phyloP scores from a whole-genome alignment of 2,329 filamentous ascomycete species.

The Fusarium albosuccineum region DNA sequence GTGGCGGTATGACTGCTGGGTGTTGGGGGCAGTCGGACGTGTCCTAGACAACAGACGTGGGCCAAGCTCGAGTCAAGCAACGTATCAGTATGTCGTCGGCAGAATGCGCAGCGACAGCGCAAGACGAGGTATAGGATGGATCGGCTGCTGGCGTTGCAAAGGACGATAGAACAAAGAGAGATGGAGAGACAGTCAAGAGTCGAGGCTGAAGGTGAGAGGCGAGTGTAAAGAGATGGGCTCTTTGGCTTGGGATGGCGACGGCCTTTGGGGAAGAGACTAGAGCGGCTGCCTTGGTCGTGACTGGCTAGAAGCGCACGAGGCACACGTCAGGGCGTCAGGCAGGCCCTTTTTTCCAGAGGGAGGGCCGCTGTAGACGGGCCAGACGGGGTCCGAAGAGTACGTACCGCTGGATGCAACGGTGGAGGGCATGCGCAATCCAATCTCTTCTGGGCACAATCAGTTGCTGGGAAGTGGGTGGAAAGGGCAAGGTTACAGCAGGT shows the following conservation, averaged over 20 bases:
- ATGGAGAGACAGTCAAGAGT: conserved; percentile 32
- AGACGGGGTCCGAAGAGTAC: conserved; percentile 32
- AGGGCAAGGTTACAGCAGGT: background rate
- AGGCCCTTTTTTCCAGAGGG: conserved; percentile 38
- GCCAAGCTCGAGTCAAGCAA: conserved; percentile 33
- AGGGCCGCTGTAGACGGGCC: conserved; percentile 26
- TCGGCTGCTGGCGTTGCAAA: conserved; percentile 10
- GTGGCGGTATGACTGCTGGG: conserved; percentile 44
- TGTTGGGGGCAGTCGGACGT: conserved; percentile 43
- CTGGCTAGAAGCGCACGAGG: conserved; percentile 40
- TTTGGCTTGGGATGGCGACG: conserved; percentile 38
- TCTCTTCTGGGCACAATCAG: background rate
- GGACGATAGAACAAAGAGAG: conserved; percentile 16
- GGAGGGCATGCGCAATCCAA: conserved; percentile 13
- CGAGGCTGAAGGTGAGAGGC: conserved; percentile 42
- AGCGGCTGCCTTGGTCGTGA: conserved; percentile 43
- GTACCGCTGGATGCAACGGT: conserved; percentile 10
- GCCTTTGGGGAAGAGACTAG: conserved; percentile 28
- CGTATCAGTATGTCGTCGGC: conserved; percentile 22
- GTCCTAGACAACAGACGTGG: conserved; percentile 43
- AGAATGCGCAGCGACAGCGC: conserved; percentile 21
- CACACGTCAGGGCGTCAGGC: conserved; percentile 41
- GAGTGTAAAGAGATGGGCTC: conserved; percentile 39
- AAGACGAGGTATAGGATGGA: conserved; percentile 22
- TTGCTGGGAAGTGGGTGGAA: too few relatives aligned